Evolutionary conservation across 179 eudicot genomes (phyloP).

Genomic region (Beta corolliflora): DNA sequence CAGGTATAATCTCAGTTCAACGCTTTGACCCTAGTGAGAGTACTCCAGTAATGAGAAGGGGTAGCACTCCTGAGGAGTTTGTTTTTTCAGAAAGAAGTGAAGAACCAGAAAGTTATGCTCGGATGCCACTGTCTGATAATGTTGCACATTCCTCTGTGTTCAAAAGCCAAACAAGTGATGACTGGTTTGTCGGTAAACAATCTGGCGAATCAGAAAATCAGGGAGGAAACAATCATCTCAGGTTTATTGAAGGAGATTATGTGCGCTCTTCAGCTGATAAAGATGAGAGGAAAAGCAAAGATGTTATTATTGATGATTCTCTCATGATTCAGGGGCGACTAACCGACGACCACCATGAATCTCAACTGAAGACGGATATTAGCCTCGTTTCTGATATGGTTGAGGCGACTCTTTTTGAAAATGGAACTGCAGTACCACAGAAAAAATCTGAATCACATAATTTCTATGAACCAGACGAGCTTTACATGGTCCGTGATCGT

Average conservation of each 20-base stretch:
- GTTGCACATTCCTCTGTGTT: conserved; percentile 36
- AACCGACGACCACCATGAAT: conserved; percentile 29
- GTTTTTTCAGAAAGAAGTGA: conserved; percentile 47
- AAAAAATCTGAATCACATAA: conserved; percentile 39
- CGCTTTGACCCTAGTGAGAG: conserved; percentile 46
- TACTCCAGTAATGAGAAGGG: conserved; percentile 40
- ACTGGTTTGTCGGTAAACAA: conserved; percentile 52
- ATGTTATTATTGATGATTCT: conserved; percentile 58
- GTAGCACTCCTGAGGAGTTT: conserved; percentile 48
- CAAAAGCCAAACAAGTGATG: conserved; percentile 51
- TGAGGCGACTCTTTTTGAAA: conserved; percentile 35
- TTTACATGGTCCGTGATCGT: conserved; percentile 67
- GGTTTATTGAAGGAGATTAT: conserved; percentile 48
- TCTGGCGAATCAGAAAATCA: conserved; percentile 33
- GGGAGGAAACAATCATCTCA: conserved; percentile 31
- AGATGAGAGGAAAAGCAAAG: conserved; percentile 42
- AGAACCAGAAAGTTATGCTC: conserved; percentile 34
- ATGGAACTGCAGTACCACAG: conserved; percentile 27
- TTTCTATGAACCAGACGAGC: conserved; percentile 64
- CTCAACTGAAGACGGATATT: conserved; percentile 46
- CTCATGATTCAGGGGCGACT: conserved; percentile 59
- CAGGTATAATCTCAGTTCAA: conserved; percentile 18
- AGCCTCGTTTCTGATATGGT: conserved; percentile 49
- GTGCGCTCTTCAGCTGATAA: conserved; percentile 31
- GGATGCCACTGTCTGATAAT: conserved; percentile 39